Base-by-base conservation (phyloP, 352 stramenopile species). In the Blastocystis sp. region DNA sequence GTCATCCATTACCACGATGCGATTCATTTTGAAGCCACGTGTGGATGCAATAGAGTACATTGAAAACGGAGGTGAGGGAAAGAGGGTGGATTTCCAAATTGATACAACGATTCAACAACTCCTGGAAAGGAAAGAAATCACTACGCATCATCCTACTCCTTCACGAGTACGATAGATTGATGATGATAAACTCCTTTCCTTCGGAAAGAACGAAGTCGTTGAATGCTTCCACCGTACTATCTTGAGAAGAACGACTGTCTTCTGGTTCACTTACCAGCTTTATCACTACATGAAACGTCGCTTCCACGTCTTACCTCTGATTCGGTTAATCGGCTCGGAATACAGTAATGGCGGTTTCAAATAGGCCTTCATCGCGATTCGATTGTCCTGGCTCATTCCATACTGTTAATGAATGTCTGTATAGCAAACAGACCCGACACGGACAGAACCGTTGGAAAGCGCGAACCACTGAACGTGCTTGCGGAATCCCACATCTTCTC, bases 121-220 rank as follows among this genome's bases (percentile, higher is more conserved):
- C 35, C 6, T 35, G 66, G 16, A 77, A 59, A 51, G 45, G 21
- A 4, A 77, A 51, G 66, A 59, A 77, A 16, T 77, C 66, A 10
- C 66, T 77, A 77, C 21, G 21, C 29, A 2, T 21, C 37, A 77
- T 29, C 31, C 3, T 4, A 3, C 12, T 3, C 12, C 26, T 10
- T 6, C 35, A 16, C 33, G 29, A 9, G 16, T 77, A 77, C 66
- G n/a, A 45, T 24, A 77, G 33, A 16, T 77, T 77, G 0, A 77
- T 45, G 50, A 77, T 77, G 45, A 77, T 77, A 16, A 77, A 77
- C 50, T 77, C 66, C 66, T 77, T 77, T 37, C 66, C 66, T 51
- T 77, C 66, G n/a, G 37, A 35, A 19, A 77, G 29, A 10, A 77
- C 12, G 31, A 60, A 29, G 45, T 35, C 50, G 12, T 77, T 35